Percentiles rank a stretch among this genome's conserved stretches.
Conservation (phyloP, 148 eudicot species). For the Rhododendron mucronatum region DNA sequence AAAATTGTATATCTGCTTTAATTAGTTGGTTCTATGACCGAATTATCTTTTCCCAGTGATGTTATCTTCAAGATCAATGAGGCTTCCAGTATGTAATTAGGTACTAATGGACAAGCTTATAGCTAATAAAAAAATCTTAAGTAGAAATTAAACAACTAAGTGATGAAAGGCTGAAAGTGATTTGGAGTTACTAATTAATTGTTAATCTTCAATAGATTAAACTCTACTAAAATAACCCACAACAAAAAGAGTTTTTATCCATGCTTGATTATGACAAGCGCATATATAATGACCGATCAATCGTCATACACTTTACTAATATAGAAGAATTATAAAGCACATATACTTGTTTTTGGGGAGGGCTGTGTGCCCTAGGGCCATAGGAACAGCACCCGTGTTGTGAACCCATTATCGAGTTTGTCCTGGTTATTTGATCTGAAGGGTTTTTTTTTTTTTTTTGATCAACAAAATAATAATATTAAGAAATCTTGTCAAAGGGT, state of each 20-base stretch:
- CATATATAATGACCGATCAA: neutral
- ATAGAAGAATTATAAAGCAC: neutral
- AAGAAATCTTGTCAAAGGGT: no score
- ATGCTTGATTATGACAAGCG: conserved; percentile 1
- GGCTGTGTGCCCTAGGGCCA: no score
- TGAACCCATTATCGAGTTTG: neutral
- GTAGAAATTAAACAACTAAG: neutral
- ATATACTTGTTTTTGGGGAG: neutral
- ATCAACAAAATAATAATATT: no score
- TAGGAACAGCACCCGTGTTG: neutral
- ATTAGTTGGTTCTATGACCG: neutral
- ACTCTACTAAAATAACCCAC: neutral
- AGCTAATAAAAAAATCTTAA: neutral
- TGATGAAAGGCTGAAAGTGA: neutral
- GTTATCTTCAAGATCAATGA: neutral
- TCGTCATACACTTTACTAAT: neutral
- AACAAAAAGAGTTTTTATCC: neutral
- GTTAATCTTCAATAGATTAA: neutral
- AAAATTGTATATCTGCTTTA: no score
- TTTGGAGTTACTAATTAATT: neutral
- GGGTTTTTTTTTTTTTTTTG: neutral
- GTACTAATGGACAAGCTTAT: neutral
- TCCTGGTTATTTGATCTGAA: neutral
- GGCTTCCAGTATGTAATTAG: neutral
- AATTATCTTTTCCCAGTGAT: neutral